phyloP scores from a whole-genome alignment of 768 basidiomycete genomes.

The Lactarius trivialis region DNA sequence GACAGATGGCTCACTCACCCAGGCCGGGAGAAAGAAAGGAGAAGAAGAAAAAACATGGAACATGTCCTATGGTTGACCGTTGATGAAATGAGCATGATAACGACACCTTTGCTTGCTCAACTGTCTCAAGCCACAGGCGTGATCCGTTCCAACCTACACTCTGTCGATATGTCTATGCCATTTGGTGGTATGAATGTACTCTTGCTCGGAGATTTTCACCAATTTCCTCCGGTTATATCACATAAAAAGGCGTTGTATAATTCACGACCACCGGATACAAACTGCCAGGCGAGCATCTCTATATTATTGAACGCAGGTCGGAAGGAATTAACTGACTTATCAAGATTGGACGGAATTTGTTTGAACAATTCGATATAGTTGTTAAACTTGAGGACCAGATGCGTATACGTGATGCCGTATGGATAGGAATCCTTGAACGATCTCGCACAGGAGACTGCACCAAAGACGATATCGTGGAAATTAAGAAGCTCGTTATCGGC shows the following conservation, averaged over 20 bases:
- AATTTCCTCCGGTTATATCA: not conserved
- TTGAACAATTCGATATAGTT: not conserved
- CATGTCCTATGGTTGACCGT: too few species aligned
- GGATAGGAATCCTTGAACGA: not conserved
- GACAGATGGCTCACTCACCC: too few species aligned
- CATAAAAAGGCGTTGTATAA: not conserved
- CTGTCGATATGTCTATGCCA: too few species aligned
- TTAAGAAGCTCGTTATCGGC: not conserved
- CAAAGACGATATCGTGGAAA: not conserved
- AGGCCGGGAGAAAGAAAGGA: too few species aligned
- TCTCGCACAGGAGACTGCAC: not conserved
- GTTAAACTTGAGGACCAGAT: not conserved
- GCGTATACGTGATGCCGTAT: not conserved
- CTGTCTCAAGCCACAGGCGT: too few species aligned
- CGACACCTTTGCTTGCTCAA: too few species aligned
- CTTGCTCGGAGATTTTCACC: not conserved
- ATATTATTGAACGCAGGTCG: too few species aligned
- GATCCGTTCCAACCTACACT: too few species aligned
- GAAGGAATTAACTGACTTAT: too few species aligned
- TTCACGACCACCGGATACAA: not conserved
- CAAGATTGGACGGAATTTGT: not conserved
- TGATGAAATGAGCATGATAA: too few species aligned
- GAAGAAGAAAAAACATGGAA: too few species aligned
- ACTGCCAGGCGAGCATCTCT: too few species aligned
- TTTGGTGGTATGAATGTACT: not conserved